Base-by-base conservation (phyloP, 2,329 filamentous ascomycete genomes). In the Colletotrichum tropicale region DNA sequence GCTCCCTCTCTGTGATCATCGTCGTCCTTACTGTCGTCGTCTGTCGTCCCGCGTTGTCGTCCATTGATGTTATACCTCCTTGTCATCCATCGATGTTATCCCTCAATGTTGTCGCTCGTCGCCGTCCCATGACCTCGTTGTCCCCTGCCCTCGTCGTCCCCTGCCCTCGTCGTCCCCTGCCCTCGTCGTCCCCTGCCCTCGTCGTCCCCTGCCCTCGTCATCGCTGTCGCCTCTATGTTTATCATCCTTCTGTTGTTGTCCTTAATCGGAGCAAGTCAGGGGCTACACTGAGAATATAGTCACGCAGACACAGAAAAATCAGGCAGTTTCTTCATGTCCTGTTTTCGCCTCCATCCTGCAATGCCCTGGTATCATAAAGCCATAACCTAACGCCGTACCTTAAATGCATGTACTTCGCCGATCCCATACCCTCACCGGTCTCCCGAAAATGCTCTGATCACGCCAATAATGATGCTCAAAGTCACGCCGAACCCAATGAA, bases 401-500 rank as follows among this genome's bases (percentile, higher is more conserved):
- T 18, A 36, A 28, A 64, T 60, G 36, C 60, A 65, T 56, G 32
- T 9, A 3, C n/a, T n/a, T 70, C 18, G 15, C 28, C 28, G 2
- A 24, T 24, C 12, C 30, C 18, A 2, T 8, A 16, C 21, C 30
- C 12, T 34, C 13, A 75, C 16, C 71, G 38, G n/a, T 77, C 71
- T 8, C 74, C 74, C 16, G 74, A 76, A 21, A 76, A 74, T 6
- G 79, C 80, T 76, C 82, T 80, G 28, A 85, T 83, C 32, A 85
- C 79, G 15, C 83, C 84, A 48, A 85, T 82, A 21, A 85, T 70
- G 8, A 85, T 76, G 65, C 83, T 83, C 52, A 98, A 88, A 76
- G 96, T 83, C 24, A 98, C 92, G 0, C 97, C 97, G 60, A 96
- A 93, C 67, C 94, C 92, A 18, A 98, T 95, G 79, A 96, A 96